These are phyloP conservation scores for Holtermannia corniformis DNA, from an alignment of 768 basidiomycete species.

Conservation along the genomic window DNA sequence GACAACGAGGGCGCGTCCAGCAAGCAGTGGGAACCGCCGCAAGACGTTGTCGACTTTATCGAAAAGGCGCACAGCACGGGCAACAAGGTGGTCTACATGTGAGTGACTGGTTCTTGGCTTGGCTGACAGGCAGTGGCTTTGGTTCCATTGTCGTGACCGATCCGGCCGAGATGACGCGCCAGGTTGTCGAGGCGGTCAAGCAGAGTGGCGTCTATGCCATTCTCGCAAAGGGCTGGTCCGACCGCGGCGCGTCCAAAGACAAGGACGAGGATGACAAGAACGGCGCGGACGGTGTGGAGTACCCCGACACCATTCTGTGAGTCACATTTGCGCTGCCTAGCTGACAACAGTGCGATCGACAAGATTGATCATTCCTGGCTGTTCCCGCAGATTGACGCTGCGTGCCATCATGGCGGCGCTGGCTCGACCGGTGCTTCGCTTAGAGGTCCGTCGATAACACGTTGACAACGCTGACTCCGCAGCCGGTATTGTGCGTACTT, in stretches of 20 bases:
- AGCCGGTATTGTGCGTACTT: conserved; percentile 33
- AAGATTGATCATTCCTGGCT: conserved; percentile 95
- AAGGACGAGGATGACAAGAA: conserved; percentile 43
- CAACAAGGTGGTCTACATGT: conserved; percentile 90
- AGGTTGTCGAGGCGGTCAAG: conserved; percentile 76
- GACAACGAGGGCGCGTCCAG: conserved; percentile 73
- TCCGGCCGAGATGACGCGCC: conserved; percentile 81
- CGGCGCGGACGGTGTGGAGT: conserved; percentile 33
- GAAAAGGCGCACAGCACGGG: conserved; percentile 59
- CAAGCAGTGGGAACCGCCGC: conserved; percentile 66
- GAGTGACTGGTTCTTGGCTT: conserved; percentile 1
- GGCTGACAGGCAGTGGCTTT: conserved; percentile 51
- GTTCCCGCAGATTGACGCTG: conserved; percentile 86
- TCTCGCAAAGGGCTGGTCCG: conserved; percentile 96
- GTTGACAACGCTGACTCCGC: neutral
- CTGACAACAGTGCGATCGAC: conserved; percentile 49
- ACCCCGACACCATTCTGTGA: conserved; percentile 30
- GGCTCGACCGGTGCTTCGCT: conserved; percentile 93
- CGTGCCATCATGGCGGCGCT: conserved; percentile 95
- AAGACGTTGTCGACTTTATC: conserved; percentile 71
- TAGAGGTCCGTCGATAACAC: conserved; percentile 52
- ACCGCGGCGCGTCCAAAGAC: conserved; percentile 54
- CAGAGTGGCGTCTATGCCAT: conserved; percentile 84
- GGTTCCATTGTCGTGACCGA: conserved; percentile 96
- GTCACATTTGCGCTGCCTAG: neutral